A percentile compares a stretch with the other conserved stretches of the same genome.
phyloP scores from a whole-genome alignment of 768 basidiomycete genomes.

The Crepidotus variabilis region DNA sequence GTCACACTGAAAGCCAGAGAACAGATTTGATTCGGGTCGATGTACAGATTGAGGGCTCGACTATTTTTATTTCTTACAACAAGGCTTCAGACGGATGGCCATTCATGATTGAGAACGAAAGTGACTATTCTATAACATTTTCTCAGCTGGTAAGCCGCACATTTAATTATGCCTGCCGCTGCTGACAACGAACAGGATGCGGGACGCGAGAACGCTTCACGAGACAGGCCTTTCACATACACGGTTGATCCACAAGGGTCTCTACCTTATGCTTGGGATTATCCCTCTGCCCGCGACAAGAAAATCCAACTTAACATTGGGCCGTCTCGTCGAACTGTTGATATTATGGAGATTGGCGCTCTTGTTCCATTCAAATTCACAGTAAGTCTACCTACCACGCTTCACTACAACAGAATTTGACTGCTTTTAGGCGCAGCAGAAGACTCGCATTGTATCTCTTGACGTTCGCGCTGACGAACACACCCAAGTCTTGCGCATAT shows the following conservation, averaged over 20 bases:
- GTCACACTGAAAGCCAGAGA: conserved; percentile 29
- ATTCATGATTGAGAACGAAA: conserved; percentile 86
- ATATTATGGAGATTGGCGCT: conserved; percentile 95
- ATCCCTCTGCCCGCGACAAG: conserved; percentile 81
- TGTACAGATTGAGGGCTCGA: conserved; percentile 78
- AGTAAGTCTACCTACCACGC: conserved; percentile 36
- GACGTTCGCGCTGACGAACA: conserved; percentile 90
- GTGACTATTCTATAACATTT: conserved; percentile 63
- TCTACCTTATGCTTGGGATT: conserved; percentile 88
- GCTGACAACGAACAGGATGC: conserved; percentile 32
- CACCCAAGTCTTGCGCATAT: conserved; percentile 82
- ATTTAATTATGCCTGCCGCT: neutral
- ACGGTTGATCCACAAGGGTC: conserved; percentile 50
- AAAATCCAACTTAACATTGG: conserved; percentile 65
- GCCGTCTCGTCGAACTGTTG: conserved; percentile 61
- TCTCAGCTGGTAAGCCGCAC: conserved; percentile 63
- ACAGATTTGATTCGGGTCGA: conserved; percentile 68
- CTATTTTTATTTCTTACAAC: conserved; percentile 80
- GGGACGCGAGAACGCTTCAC: conserved; percentile 33
- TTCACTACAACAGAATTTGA: neutral
- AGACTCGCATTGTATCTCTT: conserved; percentile 70
- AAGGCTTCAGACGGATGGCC: conserved; percentile 78
- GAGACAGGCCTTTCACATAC: conserved; percentile 47
- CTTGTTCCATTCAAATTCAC: conserved; percentile 85
- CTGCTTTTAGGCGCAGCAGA: conserved; percentile 43